These are phyloP conservation scores for Dianthus caryophyllus DNA, from an alignment of 148 eudicot genomes.

Conservation along the genomic window DNA sequence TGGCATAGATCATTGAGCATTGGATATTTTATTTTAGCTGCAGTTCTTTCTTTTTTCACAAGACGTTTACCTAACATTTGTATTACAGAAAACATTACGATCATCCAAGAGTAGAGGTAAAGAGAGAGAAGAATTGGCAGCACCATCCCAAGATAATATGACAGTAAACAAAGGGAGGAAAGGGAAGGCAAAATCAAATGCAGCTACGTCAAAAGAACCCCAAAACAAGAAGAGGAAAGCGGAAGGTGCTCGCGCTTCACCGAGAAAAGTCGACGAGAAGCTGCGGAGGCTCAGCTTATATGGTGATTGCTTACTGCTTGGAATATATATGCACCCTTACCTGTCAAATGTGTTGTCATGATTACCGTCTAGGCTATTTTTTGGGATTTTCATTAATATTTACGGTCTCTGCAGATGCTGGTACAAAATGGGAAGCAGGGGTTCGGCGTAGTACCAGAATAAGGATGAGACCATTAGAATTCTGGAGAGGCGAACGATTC, in stretches of 20 bases:
- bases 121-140: background rate
- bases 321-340: conserved; percentile 3
- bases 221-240: conserved; percentile 22
- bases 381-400: conserved; percentile 8
- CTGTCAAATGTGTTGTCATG: background rate
- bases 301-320: conserved; percentile 41
- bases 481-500: conserved; percentile 78
- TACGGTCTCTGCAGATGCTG: conserved; percentile 47
- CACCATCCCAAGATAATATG: conserved; percentile 4
- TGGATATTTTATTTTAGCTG: background rate
- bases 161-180: conserved; percentile 14
- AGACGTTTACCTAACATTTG: background rate
- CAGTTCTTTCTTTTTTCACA: background rate
- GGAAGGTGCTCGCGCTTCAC: conserved; percentile 2
- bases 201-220: conserved; percentile 8
- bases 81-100: conserved; percentile 11
- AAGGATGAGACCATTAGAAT: conserved; percentile 73
- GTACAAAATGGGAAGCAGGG: conserved; percentile 60
- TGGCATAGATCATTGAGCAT: background rate
- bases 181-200: conserved; percentile 6
- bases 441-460: conserved; percentile 69
- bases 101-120: conserved; percentile 9
- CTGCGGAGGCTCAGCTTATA: conserved; percentile 53
- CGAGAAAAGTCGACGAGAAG: conserved; percentile 26
- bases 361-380: background rate